Evolutionary conservation across 75 land plant genomes (phyloP), one percentile per base, ranked within the genome.

Genomic region (Larix kaempferi): DNA sequence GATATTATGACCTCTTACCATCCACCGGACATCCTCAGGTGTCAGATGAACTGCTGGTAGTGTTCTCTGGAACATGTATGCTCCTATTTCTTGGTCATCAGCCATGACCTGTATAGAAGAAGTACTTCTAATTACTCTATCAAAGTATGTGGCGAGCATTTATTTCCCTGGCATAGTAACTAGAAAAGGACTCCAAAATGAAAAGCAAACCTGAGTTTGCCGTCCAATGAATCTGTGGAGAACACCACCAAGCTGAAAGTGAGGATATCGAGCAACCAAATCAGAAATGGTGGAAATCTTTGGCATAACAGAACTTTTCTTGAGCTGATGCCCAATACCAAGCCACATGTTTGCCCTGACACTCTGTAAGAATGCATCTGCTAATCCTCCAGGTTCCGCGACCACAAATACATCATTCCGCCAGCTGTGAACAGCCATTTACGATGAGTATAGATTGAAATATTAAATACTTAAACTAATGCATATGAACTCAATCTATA

Each of bases 301-400:
- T 37, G 90, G 79, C 49, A 57, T 79, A 80, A 55, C 74, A 81
- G 79, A 89, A 91, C 54, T 87, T 86, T 10, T 77, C 61, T 6
- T 60, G 75, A 17, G 77, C 73, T 74, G 88, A 87, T 37, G 73
- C 25, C 62, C n/a, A 60, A 5, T 7, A 19, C n/a, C 23, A 60
- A 60, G 23, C 21, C 23, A 60, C 62, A 60, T 21, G 62, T 60
- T 60, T 60, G 62, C 23, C 62, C 62, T 91, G 21, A 95, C 96
- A 75, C 80, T 90, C 77, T 90, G 93, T 71, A 98, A 73, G 83
- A 98, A 98, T 79, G 81, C 88, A 12, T 86, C 91, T 35, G 96
- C 98, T 56, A 90, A 90, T 66, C 86, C 96, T 41, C 98, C 99
- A n/a, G 99, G 99, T 84, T 98, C 99, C 67, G 98, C 99, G 76